Evolutionary conservation across 1,139 yeast genomes (phyloP), one percentile per base, ranked within the genome.

Genomic region (Sugiyamaella xylanicola): DNA sequence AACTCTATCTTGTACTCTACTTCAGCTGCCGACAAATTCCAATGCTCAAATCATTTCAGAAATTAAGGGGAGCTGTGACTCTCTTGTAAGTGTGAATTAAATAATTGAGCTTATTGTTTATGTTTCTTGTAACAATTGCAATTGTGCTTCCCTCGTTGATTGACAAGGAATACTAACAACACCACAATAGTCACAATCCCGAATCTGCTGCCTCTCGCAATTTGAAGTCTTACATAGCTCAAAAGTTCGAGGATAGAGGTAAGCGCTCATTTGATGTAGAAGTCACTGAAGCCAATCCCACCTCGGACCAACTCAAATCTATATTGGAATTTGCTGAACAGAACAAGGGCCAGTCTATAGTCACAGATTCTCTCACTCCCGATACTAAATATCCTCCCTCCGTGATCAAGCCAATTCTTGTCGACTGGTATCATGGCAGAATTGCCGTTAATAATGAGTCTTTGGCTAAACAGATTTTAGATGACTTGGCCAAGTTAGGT

Each of bases 381-480:
- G 11, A 35, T 19, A 45, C 48, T 3, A 8, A 15, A 4, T 32
- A 11, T 32, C 25, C 48, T 7, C 22, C 48, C 8, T 48, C 51
- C 4, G 57, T 68, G 27, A 59, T 61, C 20, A 59, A 71, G 21
- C 75, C 75, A 1, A 65, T 73, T n/a, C 61, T 73, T 35, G 71
- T 71, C n/a, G 69, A 70, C 54, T 66, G 73, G 72, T 66, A 68
- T 59, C 57, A 65, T 39, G 70, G 77, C 55, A 65, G 71, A 65
- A 62, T 72, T 51, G 64, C 78, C 58, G 67, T 73, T 29, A 63
- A 70, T 54, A 67, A 71, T 61, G 74, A 74, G 17, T 75, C 75
- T 22, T 68, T 79, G 44, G 68, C 74, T 4, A 64, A 72, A 44
- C 63, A 70, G 35, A 70, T 72, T 15, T 58, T 73, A 22, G 61